A percentile compares a stretch with the other conserved stretches of the same genome.
These are phyloP conservation scores for Orbilia blumenaviensis DNA, from an alignment of 2,329 filamentous ascomycete genomes.

Conservation along the genomic window DNA sequence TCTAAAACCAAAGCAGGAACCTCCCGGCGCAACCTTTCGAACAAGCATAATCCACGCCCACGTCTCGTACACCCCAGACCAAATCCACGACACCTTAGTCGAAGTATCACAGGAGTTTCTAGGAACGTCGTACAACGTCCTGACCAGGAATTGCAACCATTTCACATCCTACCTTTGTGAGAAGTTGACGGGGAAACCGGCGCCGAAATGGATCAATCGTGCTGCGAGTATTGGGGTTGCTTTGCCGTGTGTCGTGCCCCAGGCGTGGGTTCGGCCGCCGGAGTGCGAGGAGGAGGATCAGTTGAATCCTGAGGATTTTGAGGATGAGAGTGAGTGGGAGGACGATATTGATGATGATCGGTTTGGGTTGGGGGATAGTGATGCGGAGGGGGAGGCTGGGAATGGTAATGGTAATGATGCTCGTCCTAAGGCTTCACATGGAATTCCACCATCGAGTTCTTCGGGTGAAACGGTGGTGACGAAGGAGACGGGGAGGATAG, in stretches of 20 bases:
- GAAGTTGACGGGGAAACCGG: constrained; percentile 74
- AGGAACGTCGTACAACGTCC: constrained; percentile 79
- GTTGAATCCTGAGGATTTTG: constrained; percentile 49
- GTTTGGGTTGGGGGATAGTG: constrained; percentile 36
- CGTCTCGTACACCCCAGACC: constrained; percentile 73
- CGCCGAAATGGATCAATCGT: constrained; percentile 80
- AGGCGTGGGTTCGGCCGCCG: constrained; percentile 81
- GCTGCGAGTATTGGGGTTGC: constrained; percentile 84
- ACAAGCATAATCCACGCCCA: constrained; percentile 81
- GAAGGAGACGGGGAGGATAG: constrained; percentile 13
- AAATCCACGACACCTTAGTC: constrained; percentile 76
- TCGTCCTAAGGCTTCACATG: not conserved
- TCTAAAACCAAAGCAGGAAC: constrained; percentile 76
- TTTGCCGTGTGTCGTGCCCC: constrained; percentile 81
- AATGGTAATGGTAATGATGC: no score
- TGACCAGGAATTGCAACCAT: constrained; percentile 88
- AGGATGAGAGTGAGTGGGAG: constrained; percentile 43
- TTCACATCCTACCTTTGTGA: constrained; percentile 81
- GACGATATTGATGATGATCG: constrained; percentile 38
- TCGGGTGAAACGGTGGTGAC: not conserved
- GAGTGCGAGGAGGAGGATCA: constrained; percentile 68
- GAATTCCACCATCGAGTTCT: not conserved
- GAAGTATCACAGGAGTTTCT: constrained; percentile 76
- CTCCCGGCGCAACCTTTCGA: constrained; percentile 79
- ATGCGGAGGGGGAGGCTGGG: constrained; percentile 22